phyloP scores from a whole-genome alignment of 192 early-diverging fungal species.

The Thamnidium elegans region DNA sequence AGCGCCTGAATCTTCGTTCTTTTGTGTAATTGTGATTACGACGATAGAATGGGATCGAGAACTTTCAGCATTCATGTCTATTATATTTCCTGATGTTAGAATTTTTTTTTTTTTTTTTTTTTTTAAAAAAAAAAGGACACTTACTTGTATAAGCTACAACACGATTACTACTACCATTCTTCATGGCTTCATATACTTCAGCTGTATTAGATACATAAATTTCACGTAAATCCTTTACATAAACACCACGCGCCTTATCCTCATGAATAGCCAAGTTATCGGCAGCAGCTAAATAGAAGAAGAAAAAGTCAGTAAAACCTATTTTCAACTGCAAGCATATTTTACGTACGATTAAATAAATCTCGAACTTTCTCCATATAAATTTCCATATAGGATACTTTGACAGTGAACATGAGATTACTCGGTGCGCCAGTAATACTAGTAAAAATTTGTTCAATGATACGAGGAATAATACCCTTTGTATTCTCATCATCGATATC shows the following conservation, averaged over 20 bases:
- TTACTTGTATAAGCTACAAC: constrained; percentile 90
- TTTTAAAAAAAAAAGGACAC: constrained; percentile 16
- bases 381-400: constrained; percentile 99
- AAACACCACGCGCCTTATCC: constrained; percentile 95
- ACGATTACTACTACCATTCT: constrained; percentile 83
- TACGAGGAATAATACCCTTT: constrained; percentile 96
- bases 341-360: constrained; percentile 77
- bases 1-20: constrained; percentile 87
- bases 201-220: constrained; percentile 95
- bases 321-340: background rate
- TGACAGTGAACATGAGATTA: constrained; percentile 96
- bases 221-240: constrained; percentile 96
- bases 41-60: constrained; percentile 99
- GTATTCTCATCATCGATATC: constrained; percentile 89
- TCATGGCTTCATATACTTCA: constrained; percentile 98
- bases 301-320: too few relatives aligned
- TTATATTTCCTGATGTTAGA: background rate
- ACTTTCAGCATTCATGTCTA: constrained; percentile 99
- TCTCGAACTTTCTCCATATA: constrained; percentile 99
- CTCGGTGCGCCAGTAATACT: constrained; percentile 89
- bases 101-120: background rate
- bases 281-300: constrained; percentile 53
- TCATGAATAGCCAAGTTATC: constrained; percentile 97
- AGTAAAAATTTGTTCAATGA: constrained; percentile 92
- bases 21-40: constrained; percentile 91